Base-by-base conservation (phyloP, 805 yeast species). In the Grigorovia jiainica region DNA sequence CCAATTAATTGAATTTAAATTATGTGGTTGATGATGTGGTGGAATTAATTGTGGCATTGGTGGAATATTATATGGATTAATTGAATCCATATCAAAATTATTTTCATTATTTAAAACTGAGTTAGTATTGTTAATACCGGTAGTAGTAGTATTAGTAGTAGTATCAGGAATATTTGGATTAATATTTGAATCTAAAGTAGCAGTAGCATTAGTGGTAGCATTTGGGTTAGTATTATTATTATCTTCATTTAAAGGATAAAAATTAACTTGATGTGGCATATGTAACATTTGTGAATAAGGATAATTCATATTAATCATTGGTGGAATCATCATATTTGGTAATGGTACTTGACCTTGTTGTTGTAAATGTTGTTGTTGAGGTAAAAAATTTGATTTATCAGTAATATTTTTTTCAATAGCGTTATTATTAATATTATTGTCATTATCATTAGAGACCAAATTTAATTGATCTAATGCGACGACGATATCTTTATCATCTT, bases 271-370 rank as follows among this genome's bases (percentile, higher is more conserved):
- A 27, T 55, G 64, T 16, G 54, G 58, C 38, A 59, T 47, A 30
- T 50, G 61, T 53, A 59, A 54, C 63, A 59, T 55, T 41, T 57
- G 63, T 7, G 58, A 51, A 34, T 54, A 59, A 20, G 60, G 61
- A 41, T 57, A 59, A 21, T 58, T 58, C 61, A 58, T 56, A 19
- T 52, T 51, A 52, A 58, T 52, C 52, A 55, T 57, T 16, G 54
- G 57, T 10, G 55, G 57, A 15, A 27, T 27, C 31, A 27, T 8
- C 31, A 27, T 27, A 8, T 27, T 27, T 27, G 31, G 31, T 27
- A 27, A 27, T 11, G 31, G 31, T 27, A 27, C 6, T 34, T 34
- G 27, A 19, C 16, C 16, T 34, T 7, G 17, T 20, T 15, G 24
- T 16, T 33, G 33, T 7, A 10, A 11, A n/a, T 19, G 20, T 17